phyloP scores from a whole-genome alignment of 225 moss, liverwort and hornwort genomes.

The Physcomitrium patens region DNA sequence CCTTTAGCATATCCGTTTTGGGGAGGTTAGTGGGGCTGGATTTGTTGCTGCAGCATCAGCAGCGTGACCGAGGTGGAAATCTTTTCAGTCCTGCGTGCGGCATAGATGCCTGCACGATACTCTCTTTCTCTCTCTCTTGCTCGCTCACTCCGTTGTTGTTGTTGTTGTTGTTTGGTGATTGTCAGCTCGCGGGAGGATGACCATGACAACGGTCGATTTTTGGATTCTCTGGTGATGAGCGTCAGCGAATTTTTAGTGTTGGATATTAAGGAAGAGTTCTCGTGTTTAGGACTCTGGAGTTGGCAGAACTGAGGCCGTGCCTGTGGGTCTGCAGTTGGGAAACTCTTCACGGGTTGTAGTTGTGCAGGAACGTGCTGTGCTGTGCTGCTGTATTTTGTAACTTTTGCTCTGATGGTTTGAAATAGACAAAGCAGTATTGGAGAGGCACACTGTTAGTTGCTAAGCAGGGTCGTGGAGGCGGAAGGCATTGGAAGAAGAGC shows the following conservation, averaged over 20 bases:
- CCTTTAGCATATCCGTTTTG: not conserved
- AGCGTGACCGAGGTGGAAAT: too few species aligned
- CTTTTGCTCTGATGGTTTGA: not conserved
- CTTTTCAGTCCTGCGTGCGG: too few species aligned
- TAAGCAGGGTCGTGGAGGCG: not conserved
- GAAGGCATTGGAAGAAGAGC: not conserved
- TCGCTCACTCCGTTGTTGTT: too few species aligned
- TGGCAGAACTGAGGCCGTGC: not conserved
- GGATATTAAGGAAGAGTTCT: not conserved
- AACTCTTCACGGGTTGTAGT: not conserved
- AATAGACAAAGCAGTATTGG: not conserved
- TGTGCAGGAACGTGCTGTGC: not conserved
- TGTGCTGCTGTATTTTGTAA: not conserved
- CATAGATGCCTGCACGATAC: too few species aligned
- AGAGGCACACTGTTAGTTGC: not conserved
- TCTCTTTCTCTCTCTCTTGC: too few species aligned
- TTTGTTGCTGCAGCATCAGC: not conserved
- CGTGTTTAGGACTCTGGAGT: not conserved
- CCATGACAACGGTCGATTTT: too few species aligned
- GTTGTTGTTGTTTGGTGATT: too few species aligned
- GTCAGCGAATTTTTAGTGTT: not conserved
- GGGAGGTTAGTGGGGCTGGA: not conserved
- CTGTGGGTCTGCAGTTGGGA: not conserved
- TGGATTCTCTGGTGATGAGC: too few species aligned
- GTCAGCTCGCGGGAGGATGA: too few species aligned